Evolutionary conservation across 2,329 filamentous ascomycete species (phyloP).

Genomic region (Fusarium setosum): DNA sequence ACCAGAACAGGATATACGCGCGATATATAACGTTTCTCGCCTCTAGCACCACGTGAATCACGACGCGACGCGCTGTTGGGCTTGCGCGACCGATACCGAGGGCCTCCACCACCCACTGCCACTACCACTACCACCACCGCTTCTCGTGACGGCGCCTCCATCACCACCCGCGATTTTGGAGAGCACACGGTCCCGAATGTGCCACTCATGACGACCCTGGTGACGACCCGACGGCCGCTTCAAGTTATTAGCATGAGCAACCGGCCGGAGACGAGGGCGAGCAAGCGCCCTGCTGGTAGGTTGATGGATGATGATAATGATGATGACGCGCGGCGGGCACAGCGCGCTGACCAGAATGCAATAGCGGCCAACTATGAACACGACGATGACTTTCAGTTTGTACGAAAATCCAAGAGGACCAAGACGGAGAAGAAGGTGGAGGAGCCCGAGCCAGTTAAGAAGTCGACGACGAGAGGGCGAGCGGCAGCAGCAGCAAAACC

Average conservation of each 20-base stretch:
- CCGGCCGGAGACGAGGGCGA: slow-evolving; percentile 70
- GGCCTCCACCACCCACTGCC: background rate
- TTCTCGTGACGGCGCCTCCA: slow-evolving; percentile 19
- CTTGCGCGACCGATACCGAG: slow-evolving; percentile 25
- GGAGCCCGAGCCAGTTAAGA: slow-evolving; percentile 58
- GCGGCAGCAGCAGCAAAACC: slow-evolving; percentile 47
- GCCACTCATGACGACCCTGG: slow-evolving; percentile 78
- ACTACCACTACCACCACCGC: slow-evolving; percentile 16
- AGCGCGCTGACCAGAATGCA: slow-evolving; percentile 38
- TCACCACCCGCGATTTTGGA: slow-evolving; percentile 29
- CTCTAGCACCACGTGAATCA: slow-evolving; percentile 1
- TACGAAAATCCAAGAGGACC: slow-evolving; percentile 72
- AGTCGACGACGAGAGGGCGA: slow-evolving; percentile 49
- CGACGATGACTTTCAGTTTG: slow-evolving; percentile 82
- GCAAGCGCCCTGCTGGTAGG: slow-evolving; percentile 74
- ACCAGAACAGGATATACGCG: background rate
- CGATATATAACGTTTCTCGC: background rate
- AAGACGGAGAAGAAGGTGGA: slow-evolving; percentile 66
- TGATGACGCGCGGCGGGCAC: slow-evolving; percentile 9
- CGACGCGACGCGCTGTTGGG: slow-evolving; percentile 36
- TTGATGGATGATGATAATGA: slow-evolving; percentile 38
- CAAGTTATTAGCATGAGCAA: slow-evolving; percentile 77
- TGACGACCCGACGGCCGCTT: slow-evolving; percentile 72
- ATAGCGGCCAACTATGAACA: slow-evolving; percentile 70
- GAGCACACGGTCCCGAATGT: slow-evolving; percentile 44